Base-by-base conservation (phyloP, 73 alveolate species). In the Paramecium primaurelia region DNA sequence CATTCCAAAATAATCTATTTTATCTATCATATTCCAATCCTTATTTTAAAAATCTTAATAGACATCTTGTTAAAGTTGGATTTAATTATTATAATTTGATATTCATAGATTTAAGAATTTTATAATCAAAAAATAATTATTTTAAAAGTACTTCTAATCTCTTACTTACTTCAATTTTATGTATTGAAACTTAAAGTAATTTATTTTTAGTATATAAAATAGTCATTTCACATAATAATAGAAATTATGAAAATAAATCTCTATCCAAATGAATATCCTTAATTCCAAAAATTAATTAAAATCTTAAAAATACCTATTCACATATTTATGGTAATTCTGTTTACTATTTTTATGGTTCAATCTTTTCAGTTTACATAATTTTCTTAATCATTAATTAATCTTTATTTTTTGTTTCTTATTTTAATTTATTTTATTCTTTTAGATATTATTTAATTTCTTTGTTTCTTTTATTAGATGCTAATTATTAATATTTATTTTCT, bases 401-500 rank as follows among this genome's bases (percentile, higher is more conserved):
- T 10, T 64, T 64, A 6, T 28, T 34, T 34, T 64, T 64, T 5
- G 84, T 64, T 64, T 64, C 84, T 32, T 32, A 12, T 28, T 64
- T 64, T 9, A 64, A 14, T 12, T 64, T 64, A 40, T 73, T 73
- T 37, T 73, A 73, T 38, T 73, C 87, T 16, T 37, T 73, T 10
- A 73, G 28, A 38, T 73, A 73, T 73, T 73, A 7, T 36, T 73
- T 73, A 16, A 73, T 73, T 73, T 73, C 87, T 73, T 73, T 73
- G 36, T 73, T 73, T 37, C 59, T 73, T 73, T 73, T 73, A 34
- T 36, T 37, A 4, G 59, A 37, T 22, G 60, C 87, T 40, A 73
- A 20, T 18, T 73, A 73, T 37, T 36, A n/a, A 64, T 32, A 64
- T 32, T 64, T 64, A 12, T 64, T 26, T 5, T 64, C 84, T 12